Evolutionary conservation across 2,329 filamentous ascomycete species (phyloP).

Genomic region (Colletotrichum sublineola): DNA sequence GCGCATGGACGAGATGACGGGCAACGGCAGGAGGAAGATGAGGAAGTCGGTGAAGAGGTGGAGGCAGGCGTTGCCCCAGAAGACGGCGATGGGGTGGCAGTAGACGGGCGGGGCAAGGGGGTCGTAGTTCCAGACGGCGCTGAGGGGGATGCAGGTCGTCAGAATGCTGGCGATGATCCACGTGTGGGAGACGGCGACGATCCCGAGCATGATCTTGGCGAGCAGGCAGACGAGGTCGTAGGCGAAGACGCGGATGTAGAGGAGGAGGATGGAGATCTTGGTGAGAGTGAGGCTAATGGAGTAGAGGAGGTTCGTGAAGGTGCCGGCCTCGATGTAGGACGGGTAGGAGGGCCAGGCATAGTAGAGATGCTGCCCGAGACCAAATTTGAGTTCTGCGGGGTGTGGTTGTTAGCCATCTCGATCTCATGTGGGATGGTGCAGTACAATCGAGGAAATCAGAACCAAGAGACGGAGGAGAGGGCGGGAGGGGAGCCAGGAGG

Average conservation of each 20-base stretch:
- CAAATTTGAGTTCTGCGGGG: slow-evolving; percentile 33
- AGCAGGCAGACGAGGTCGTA: slow-evolving; percentile 46
- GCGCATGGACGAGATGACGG: slow-evolving; percentile 59
- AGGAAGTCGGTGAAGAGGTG: slow-evolving; percentile 47
- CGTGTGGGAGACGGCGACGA: slow-evolving; percentile 43
- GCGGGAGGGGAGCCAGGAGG: background rate
- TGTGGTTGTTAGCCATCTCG: background rate
- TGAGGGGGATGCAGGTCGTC: slow-evolving; percentile 44
- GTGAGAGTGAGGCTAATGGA: slow-evolving; percentile 43
- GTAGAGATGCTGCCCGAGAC: slow-evolving; percentile 37
- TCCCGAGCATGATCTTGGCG: slow-evolving; percentile 42
- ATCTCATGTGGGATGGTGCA: background rate
- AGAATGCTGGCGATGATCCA: slow-evolving; percentile 45
- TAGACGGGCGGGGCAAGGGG: slow-evolving; percentile 18
- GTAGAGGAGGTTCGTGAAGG: slow-evolving; percentile 42
- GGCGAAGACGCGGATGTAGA: slow-evolving; percentile 47
- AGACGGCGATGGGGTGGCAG: slow-evolving; percentile 43
- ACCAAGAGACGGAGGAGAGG: background rate
- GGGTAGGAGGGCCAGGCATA: slow-evolving; percentile 15
- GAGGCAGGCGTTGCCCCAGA: slow-evolving; percentile 46
- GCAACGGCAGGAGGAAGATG: slow-evolving; percentile 53
- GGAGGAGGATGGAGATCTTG: slow-evolving; percentile 45
- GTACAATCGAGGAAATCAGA: background rate
- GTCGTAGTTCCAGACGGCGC: slow-evolving; percentile 41
- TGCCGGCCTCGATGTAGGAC: slow-evolving; percentile 34